A percentile compares a stretch with the other conserved stretches of the same genome.
Conservation (phyloP, 345 rosid genomes). For the Populus deltoides region DNA sequence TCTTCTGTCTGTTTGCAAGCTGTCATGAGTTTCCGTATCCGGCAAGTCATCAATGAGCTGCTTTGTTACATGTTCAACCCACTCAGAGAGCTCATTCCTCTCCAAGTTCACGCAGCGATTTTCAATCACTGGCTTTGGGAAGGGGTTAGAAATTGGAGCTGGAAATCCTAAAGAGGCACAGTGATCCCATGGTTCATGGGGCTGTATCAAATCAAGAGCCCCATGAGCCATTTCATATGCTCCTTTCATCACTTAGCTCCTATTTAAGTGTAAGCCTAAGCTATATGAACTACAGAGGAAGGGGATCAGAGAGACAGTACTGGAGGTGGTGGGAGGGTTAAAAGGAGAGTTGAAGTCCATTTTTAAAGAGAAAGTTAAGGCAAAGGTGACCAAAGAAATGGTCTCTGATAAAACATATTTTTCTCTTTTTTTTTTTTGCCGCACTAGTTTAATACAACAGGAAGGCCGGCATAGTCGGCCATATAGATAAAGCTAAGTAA, state of each 20-base stretch:
- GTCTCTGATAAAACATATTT: neutral
- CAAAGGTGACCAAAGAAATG: constrained; percentile 28
- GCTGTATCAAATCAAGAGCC: constrained; percentile 39
- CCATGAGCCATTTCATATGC: constrained; percentile 44
- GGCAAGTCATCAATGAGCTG: constrained; percentile 58
- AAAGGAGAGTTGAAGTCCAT: constrained; percentile 11
- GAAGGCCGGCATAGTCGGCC: constrained; percentile 64
- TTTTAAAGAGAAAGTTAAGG: constrained; percentile 24
- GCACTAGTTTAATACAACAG: constrained; percentile 13
- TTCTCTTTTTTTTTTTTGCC: no score
- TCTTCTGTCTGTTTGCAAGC: constrained; percentile 26
- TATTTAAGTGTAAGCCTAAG: neutral
- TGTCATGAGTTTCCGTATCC: constrained; percentile 20
- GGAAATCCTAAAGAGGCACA: constrained; percentile 9
- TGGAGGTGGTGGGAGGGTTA: constrained; percentile 26
- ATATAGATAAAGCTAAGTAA: constrained; percentile 24
- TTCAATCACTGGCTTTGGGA: constrained; percentile 19
- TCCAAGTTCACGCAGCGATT: constrained; percentile 33
- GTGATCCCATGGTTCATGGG: constrained; percentile 37
- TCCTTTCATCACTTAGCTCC: constrained; percentile 29
- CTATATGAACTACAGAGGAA: neutral
- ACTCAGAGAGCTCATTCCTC: constrained; percentile 53
- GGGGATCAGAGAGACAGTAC: neutral
- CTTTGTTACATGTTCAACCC: constrained; percentile 63
- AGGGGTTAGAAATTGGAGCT: neutral